phyloP scores from a whole-genome alignment of 805 yeast genomes.

The Metschnikowia reukaufii region DNA sequence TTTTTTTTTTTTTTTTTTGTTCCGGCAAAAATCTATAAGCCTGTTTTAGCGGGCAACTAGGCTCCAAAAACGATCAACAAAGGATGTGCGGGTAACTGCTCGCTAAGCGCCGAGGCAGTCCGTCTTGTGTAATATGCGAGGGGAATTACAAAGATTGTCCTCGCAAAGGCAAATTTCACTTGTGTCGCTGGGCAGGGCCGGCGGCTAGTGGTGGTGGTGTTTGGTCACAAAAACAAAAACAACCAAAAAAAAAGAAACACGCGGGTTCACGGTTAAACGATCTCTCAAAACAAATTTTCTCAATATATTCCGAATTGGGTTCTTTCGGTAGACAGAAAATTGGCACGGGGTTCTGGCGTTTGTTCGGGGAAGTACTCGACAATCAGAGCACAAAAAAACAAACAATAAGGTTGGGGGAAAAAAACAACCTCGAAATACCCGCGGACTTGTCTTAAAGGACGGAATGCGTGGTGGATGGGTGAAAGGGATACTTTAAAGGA shows the following conservation, averaged over 20 bases:
- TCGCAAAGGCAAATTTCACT: too few relatives aligned
- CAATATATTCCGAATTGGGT: too few relatives aligned
- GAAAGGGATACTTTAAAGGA: neutral
- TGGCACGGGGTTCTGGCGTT: neutral
- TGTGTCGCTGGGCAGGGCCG: neutral
- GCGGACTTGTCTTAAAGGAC: conserved; percentile 1
- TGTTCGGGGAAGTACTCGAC: conserved; percentile 2
- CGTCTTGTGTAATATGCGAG: too few relatives aligned
- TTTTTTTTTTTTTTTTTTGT: too few relatives aligned
- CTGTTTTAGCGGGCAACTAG: neutral
- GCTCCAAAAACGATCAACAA: conserved; percentile 1
- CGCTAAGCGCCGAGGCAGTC: conserved; percentile 2
- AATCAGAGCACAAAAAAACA: conserved; percentile 9
- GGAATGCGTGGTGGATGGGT: neutral
- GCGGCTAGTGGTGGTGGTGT: neutral
- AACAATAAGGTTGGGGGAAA: conserved; percentile 1
- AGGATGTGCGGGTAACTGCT: conserved; percentile 7
- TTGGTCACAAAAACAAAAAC: neutral
- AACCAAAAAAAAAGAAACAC: neutral
- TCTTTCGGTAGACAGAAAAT: neutral
- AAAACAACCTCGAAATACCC: conserved; percentile 3
- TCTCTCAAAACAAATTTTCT: too few relatives aligned
- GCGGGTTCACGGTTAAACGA: too few relatives aligned
- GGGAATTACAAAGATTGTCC: too few relatives aligned
- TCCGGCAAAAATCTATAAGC: neutral